phyloP scores from a whole-genome alignment of 345 rosid genomes.

The Hibiscus tridactylites region DNA sequence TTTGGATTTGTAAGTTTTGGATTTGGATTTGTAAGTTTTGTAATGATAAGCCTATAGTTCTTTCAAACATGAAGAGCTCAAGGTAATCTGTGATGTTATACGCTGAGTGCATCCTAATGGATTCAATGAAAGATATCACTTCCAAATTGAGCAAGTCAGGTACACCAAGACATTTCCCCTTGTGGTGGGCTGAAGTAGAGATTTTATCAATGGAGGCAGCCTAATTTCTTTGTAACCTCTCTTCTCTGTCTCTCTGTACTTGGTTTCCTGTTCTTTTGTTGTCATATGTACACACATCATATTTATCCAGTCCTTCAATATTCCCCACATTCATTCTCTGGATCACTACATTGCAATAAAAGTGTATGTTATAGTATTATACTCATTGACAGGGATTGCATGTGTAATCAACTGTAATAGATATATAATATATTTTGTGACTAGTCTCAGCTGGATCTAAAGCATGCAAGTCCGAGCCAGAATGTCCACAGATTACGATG shows the following conservation, averaged over 20 bases:
- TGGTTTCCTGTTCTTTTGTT: not conserved
- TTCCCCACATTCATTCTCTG: not conserved
- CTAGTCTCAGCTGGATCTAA: not conserved
- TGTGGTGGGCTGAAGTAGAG: slow-evolving; percentile 99
- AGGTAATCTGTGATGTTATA: slow-evolving; percentile 53
- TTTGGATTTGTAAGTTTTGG: not conserved
- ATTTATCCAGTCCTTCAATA: not conserved
- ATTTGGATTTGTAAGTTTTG: not conserved
- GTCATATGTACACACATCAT: too few species aligned
- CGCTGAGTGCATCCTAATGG: slow-evolving; percentile 44
- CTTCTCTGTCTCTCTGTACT: not conserved
- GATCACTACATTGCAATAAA: not conserved
- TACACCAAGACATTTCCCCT: slow-evolving; percentile 80
- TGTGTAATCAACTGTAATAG: not conserved
- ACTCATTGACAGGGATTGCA: too few species aligned
- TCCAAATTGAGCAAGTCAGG: slow-evolving; percentile 61
- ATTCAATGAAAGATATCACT: slow-evolving; percentile 54
- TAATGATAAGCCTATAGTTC: slow-evolving; percentile 15
- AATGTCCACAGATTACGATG: too few species aligned
- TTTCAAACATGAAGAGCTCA: slow-evolving; percentile 16
- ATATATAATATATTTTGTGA: not conserved
- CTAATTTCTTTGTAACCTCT: not conserved
- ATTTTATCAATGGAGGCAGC: slow-evolving; percentile 51
- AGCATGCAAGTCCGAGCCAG: too few species aligned
- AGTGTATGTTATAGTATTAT: not conserved